Evolutionary conservation across 148 eudicot genomes (phyloP), one percentile per base, ranked within the genome.

Genomic region (Polygonum aviculare): DNA sequence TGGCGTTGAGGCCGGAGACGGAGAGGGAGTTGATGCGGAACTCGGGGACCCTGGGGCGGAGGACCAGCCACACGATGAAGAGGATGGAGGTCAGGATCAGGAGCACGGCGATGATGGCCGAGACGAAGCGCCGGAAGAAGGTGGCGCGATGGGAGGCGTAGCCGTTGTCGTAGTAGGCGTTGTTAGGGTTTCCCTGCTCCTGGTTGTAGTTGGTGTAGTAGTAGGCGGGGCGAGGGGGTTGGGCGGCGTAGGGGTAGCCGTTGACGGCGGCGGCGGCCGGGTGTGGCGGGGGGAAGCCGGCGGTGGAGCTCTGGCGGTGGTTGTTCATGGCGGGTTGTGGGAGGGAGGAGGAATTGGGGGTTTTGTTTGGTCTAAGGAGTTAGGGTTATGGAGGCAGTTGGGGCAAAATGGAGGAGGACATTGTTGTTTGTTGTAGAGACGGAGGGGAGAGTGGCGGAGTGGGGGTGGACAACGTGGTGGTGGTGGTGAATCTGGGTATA

Each of bases 11-110:
- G 70, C 85, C 82, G 67, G 91, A 76, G 36, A 91, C 63, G 7
- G 92, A 22, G 22, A 84, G 35, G 0, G 92, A 82, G 41, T 81
- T 81, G 69, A 91, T 77, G 8, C 79, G 85, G 84, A 93, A 88
- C 22, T 78, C 52, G 33, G 97, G 98, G 82, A 88, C 51, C n/a
- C 87, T 85, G 2, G 98, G 98, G 41, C 98, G 94, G 79, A 93
- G 87, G 38, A 93, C 78, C 1, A 93, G 83, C 94, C 94, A 93
- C 0, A 88, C 62, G 78, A 90, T 87, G 82, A 93, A 85, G 69
- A 85, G 75, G 67, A 88, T 19, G 45, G 86, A 78, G 52, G 89
- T 87, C 78, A 84, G 35, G 84, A 91, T 81, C 40, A 93, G 76
- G 79, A 93, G 73, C 48, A 75, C 31, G 59, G 83, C 81, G 76